Conservation (phyloP, 176 grass and related monocot genomes). For the Miscanthus lutarioriparius region DNA sequence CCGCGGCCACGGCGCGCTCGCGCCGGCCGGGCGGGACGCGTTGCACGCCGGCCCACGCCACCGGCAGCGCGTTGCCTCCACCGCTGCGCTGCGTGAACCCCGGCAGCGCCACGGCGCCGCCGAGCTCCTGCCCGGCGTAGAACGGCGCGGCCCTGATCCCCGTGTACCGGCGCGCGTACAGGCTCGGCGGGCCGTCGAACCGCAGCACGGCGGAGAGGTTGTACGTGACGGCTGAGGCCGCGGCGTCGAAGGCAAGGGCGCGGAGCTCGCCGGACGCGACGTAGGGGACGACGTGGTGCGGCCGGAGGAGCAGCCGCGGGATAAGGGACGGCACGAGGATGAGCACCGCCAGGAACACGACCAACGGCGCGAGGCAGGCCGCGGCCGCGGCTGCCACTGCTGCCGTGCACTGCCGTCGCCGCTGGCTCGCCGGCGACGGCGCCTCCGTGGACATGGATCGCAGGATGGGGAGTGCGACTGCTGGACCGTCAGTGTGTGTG, state of each 20-base stretch:
- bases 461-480: neutral
- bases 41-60: constrained; percentile 33
- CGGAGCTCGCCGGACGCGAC: constrained; percentile 26
- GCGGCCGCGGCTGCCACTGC: neutral
- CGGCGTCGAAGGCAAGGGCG: constrained; percentile 10
- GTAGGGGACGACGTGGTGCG: constrained; percentile 27
- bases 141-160: constrained; percentile 15
- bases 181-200: constrained; percentile 11
- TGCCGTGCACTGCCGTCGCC: constrained; percentile 15
- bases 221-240: constrained; percentile 2
- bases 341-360: constrained; percentile 39
- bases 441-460: constrained; percentile 8
- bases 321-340: constrained; percentile 31
- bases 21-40: constrained; percentile 13
- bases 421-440: neutral
- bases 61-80: neutral
- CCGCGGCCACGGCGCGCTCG: constrained; percentile 1
- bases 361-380: constrained; percentile 8
- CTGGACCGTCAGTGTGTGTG: neutral
- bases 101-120: neutral
- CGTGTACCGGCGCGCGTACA: constrained; percentile 26
- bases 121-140: constrained; percentile 34
- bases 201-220: constrained; percentile 34
- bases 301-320: constrained; percentile 34
- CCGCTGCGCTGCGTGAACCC: constrained; percentile 16